Evolutionary conservation across 2,329 filamentous ascomycete genomes (phyloP), one percentile per base, ranked within the genome.

Genomic region (Penicillium glabrum): DNA sequence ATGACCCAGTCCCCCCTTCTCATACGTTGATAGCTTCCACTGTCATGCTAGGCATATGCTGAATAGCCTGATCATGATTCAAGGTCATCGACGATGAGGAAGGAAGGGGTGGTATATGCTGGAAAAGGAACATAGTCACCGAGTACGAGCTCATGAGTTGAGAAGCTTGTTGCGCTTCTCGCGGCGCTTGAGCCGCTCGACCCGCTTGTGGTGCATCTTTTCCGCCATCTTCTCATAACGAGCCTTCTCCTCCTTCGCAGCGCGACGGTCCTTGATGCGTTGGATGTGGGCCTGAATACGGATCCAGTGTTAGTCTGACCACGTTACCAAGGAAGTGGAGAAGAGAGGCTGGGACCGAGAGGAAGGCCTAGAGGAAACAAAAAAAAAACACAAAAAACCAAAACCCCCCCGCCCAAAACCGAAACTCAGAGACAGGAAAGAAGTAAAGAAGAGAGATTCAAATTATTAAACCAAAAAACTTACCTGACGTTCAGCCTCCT

Each of bases 131-230:
- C n/a, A 37, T 16, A 41, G 26, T 16, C 52, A n/a, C n/a, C 33
- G 31, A 49, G 21, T 7, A 23, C 27, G 41, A 37, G 31, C 47
- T 76, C 62, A 79, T 31, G 77, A 79, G 61, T 73, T 77, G 53
- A 79, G 69, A 54, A 79, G 53, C 66, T 79, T 79, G 67, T 79
- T 99, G 72, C 95, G 87, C 87, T 98, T 98, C 82, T 99, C 95
- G 76, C 91, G 90, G 72, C 93, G 86, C 87, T 92, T 96, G 76
- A 96, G 77, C 67, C 95, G 86, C 78, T 99, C 95, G 13, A 98
- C 89, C 60, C 93, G 84, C 83, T 96, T 98, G 77, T 86, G 87
- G 80, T 98, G 93, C 95, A 99, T 98, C 81, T 95, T 98, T 79
- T 92, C 91, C 21, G 92, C 93, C 86, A 99, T 86, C 81, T 93